Evolutionary conservation across 2,329 filamentous ascomycete species (phyloP).

Genomic region (Botrytis galanthina): DNA sequence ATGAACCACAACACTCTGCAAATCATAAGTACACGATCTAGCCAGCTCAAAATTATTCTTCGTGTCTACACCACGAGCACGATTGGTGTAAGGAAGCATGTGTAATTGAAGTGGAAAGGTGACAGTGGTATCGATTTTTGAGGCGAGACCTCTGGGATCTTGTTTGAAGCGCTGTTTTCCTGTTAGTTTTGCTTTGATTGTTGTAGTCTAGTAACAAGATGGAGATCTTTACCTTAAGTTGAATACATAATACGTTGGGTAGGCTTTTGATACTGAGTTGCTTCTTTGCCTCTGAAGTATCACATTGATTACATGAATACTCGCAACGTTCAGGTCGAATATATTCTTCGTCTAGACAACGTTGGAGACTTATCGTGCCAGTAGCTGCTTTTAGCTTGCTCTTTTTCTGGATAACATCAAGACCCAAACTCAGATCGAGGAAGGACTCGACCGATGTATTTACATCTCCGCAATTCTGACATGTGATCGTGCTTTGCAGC

Average conservation of each 20-base stretch:
- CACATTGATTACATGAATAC: constrained; percentile 82
- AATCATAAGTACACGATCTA: constrained; percentile 75
- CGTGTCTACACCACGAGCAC: constrained; percentile 51
- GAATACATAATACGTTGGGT: constrained; percentile 86
- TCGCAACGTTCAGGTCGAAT: constrained; percentile 84
- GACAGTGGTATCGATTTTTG: constrained; percentile 85
- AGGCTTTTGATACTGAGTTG: constrained; percentile 80
- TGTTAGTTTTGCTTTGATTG: constrained; percentile 18
- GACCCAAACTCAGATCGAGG: constrained; percentile 82
- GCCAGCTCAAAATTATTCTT: constrained; percentile 55
- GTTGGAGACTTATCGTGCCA: constrained; percentile 57
- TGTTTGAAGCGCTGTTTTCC: constrained; percentile 66
- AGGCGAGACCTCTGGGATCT: constrained; percentile 65
- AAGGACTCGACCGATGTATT: constrained; percentile 85
- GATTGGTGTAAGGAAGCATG: constrained; percentile 84
- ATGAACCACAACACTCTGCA: constrained; percentile 88
- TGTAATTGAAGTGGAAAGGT: constrained; percentile 84
- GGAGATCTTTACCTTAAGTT: constrained; percentile 69
- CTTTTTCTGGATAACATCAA: constrained; percentile 74
- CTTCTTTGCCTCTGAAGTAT: constrained; percentile 75
- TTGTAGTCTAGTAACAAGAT: not conserved
- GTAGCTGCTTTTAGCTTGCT: constrained; percentile 44
- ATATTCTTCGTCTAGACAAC: constrained; percentile 82
- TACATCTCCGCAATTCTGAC: constrained; percentile 78
- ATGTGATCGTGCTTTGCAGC: constrained; percentile 85